Evolutionary conservation across 768 basidiomycete species (phyloP).

Genomic region (Mycena metata): DNA sequence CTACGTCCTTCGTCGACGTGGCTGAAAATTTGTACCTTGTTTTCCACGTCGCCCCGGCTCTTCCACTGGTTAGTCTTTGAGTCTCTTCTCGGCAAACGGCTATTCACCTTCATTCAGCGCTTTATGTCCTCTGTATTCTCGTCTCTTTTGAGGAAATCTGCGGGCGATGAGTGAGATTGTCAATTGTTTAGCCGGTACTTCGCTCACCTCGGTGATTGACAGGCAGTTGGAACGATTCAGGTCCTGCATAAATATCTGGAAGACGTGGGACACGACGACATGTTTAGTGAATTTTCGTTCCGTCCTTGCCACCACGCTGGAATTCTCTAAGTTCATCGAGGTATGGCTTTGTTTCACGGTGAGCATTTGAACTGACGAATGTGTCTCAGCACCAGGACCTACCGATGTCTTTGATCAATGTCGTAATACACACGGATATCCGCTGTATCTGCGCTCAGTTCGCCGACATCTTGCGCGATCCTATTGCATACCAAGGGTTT

Average conservation of each 20-base stretch:
- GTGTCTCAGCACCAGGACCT: constrained; percentile 18
- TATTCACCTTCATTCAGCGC: not conserved
- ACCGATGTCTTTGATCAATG: constrained; percentile 31
- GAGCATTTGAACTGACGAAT: not conserved
- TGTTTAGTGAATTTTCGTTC: constrained; percentile 33
- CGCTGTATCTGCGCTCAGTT: constrained; percentile 34
- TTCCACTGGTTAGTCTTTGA: constrained; percentile 26
- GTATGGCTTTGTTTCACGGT: not conserved
- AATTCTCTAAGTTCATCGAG: constrained; percentile 28
- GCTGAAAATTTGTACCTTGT: constrained; percentile 34
- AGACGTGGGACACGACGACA: constrained; percentile 27
- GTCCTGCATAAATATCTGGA: constrained; percentile 21
- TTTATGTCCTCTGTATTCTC: constrained; percentile 29
- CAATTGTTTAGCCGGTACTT: not conserved
- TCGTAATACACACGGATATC: constrained; percentile 32
- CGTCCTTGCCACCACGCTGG: constrained; percentile 21
- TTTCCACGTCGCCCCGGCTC: not conserved
- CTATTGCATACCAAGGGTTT: constrained; percentile 17
- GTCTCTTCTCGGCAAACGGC: no score
- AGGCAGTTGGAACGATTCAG: constrained; percentile 24
- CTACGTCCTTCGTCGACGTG: constrained; percentile 4
- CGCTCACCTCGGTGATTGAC: not conserved
- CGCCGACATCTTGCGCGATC: constrained; percentile 14
- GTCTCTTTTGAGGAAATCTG: constrained; percentile 15
- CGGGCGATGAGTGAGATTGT: constrained; percentile 5